phyloP scores from a whole-genome alignment of 2,329 filamentous ascomycete species.

The Acrocalymma vagum region DNA sequence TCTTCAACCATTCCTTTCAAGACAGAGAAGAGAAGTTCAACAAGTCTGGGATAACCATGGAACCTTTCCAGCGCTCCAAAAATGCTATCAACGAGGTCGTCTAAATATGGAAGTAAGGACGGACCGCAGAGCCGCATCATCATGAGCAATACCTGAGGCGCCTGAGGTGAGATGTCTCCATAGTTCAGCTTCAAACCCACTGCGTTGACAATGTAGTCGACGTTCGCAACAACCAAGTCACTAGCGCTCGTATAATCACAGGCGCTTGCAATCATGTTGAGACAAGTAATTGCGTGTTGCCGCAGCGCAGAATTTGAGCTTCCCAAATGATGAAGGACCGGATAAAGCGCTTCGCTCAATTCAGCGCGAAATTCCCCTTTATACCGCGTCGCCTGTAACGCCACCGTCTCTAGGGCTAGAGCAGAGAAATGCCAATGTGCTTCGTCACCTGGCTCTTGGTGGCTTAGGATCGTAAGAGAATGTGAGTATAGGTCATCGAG shows the following conservation, averaged over 20 bases:
- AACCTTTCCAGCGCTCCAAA: conserved; percentile 95
- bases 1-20: conserved; percentile 85
- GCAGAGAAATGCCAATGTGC: conserved; percentile 78
- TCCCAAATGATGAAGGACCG: conserved; percentile 86
- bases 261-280: conserved; percentile 79
- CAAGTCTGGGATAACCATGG: conserved; percentile 88
- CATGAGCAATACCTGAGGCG: conserved; percentile 90
- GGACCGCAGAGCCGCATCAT: conserved; percentile 90
- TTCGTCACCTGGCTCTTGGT: conserved; percentile 43
- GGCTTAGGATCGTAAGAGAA: conserved; percentile 68
- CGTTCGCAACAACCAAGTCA: conserved; percentile 85
- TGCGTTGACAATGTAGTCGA: conserved; percentile 95
- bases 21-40: conserved; percentile 84
- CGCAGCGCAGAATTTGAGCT: conserved; percentile 74
- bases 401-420: conserved; percentile 81
- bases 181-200: conserved; percentile 88
- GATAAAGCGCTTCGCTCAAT: conserved; percentile 90
- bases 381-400: conserved; percentile 75
- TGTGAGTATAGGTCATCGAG: conserved; percentile 74
- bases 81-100: conserved; percentile 89
- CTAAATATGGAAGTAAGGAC: conserved; percentile 82
- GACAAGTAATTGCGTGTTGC: conserved; percentile 80
- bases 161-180: conserved; percentile 90
- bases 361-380: conserved; percentile 78
- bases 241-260: conserved; percentile 80